Evolutionary conservation across 2,329 filamentous ascomycete species (phyloP).

Genomic region (Fusarium pilosicola): DNA sequence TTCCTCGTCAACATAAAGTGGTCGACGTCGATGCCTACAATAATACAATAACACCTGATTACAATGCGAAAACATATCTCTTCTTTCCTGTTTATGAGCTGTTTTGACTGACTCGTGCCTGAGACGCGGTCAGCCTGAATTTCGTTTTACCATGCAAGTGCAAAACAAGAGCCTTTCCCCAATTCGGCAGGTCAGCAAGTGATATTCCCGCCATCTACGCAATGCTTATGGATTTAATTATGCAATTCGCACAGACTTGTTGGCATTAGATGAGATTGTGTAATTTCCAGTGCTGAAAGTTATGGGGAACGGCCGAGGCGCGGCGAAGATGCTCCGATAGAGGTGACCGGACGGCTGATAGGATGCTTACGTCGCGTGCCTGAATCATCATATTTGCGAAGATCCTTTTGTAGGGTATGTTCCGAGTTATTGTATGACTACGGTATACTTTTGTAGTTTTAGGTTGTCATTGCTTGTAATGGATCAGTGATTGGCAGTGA

Average conservation of each 20-base stretch:
- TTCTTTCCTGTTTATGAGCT: background rate
- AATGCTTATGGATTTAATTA: background rate
- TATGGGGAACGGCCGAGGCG: background rate
- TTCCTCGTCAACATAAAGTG: background rate
- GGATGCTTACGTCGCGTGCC: rapidly evolving
- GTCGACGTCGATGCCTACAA: background rate
- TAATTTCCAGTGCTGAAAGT: background rate
- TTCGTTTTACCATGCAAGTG: background rate
- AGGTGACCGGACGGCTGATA: too few species aligned
- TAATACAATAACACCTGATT: background rate
- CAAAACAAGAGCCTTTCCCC: background rate
- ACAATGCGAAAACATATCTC: rapidly evolving
- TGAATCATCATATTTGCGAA: rapidly evolving
- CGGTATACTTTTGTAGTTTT: too few species aligned
- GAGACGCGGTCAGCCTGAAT: background rate
- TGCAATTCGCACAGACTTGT: background rate
- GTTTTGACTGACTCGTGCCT: background rate
- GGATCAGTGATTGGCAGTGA: too few species aligned
- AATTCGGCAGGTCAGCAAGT: background rate
- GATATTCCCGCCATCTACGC: background rate
- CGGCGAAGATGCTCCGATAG: background rate
- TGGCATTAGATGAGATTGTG: background rate
- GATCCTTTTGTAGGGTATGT: rapidly evolving
- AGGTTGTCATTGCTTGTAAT: background rate
- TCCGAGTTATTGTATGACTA: too few species aligned